These are phyloP conservation scores for Tanacetum coccineum DNA, from an alignment of 129 eudicot genomes.

Conservation along the genomic window DNA sequence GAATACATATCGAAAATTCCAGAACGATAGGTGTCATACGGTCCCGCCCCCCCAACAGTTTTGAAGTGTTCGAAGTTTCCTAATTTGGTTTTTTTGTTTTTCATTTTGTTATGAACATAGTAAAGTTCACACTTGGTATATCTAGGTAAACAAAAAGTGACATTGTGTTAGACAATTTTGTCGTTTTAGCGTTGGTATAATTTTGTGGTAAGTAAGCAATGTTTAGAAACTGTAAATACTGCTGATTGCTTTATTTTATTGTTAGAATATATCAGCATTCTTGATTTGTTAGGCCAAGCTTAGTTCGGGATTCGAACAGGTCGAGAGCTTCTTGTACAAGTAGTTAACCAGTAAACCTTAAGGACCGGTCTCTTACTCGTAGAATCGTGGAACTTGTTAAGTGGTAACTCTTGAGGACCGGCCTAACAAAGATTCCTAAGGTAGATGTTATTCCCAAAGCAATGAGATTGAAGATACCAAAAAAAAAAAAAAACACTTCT, in stretches of 20 bases:
- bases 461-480: too few species aligned
- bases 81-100: neutral
- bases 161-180: neutral
- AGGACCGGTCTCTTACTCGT: too few species aligned
- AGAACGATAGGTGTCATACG: too few species aligned
- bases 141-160: too few species aligned
- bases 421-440: too few species aligned
- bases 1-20: too few species aligned
- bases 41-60: conserved; percentile 4
- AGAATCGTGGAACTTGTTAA: too few species aligned
- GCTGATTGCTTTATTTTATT: neutral
- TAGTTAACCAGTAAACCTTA: too few species aligned
- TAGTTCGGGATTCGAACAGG: neutral
- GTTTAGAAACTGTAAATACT: conserved; percentile 14
- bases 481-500: too few species aligned
- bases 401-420: too few species aligned
- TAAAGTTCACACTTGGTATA: too few species aligned
- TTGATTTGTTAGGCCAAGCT: neutral
- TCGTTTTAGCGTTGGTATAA: conserved; percentile 7
- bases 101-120: neutral
- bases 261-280: neutral
- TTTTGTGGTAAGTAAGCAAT: conserved; percentile 4
- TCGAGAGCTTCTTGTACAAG: neutral
- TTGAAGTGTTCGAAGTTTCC: conserved; percentile 16
- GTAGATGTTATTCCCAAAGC: too few species aligned